Conservation (phyloP, 352 stramenopile species). For the Phytopythium delawarense region DNA sequence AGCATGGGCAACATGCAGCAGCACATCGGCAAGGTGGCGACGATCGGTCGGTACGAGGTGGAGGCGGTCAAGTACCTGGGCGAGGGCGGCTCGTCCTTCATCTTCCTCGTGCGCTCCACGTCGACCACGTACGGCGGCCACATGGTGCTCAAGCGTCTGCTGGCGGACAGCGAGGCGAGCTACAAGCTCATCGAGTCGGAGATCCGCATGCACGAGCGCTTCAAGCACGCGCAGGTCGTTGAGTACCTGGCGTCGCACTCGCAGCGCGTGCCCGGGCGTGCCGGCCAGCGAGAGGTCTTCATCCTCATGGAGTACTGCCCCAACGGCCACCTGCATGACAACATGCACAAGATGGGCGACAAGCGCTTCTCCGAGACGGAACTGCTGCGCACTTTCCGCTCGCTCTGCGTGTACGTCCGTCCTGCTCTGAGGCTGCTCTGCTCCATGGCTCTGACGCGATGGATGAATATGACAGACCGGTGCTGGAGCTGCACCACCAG, state of each 20-base stretch:
- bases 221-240: constrained; percentile 63
- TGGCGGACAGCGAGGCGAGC: constrained; percentile 64
- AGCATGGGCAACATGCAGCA: constrained; percentile 76
- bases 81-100: constrained; percentile 77
- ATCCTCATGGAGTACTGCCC: constrained; percentile 97
- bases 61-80: constrained; percentile 73
- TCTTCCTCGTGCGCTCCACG: constrained; percentile 67
- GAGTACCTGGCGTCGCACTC: constrained; percentile 60
- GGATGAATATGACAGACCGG: constrained; percentile 25
- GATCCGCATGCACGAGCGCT: constrained; percentile 69
- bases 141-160: constrained; percentile 72
- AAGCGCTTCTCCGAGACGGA: constrained; percentile 69
- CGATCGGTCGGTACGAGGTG: constrained; percentile 58
- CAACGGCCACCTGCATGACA: constrained; percentile 91
- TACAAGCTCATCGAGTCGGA: constrained; percentile 61
- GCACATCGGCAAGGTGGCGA: constrained; percentile 65
- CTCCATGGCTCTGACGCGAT: no score
- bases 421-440: constrained; percentile 3
- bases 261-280: constrained; percentile 23
- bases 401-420: constrained; percentile 69
- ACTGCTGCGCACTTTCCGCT: constrained; percentile 57
- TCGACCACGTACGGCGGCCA: constrained; percentile 21
- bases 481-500: constrained; percentile 60
- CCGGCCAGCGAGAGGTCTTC: constrained; percentile 82
- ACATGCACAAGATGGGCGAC: constrained; percentile 87